Conservation (phyloP, 192 early-diverging fungal species). For the Rhizophagus prolifer region DNA sequence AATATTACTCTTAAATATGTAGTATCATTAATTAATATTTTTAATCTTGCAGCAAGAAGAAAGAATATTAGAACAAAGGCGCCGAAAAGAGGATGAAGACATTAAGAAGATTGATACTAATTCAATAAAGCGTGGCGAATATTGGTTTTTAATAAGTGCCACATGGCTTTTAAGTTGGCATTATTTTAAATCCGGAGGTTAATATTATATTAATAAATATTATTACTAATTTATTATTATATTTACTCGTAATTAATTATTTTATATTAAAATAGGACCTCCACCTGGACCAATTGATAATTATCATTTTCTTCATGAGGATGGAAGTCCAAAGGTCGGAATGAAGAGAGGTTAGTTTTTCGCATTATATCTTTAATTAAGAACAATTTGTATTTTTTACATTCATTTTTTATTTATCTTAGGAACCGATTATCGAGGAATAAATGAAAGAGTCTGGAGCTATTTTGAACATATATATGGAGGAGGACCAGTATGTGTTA, state of each 20-base stretch:
- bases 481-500: constrained; percentile 42
- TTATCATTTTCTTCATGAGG: constrained; percentile 39
- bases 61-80: constrained; percentile 33
- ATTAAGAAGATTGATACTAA: constrained; percentile 37
- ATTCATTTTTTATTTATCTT: not conserved
- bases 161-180: constrained; percentile 44
- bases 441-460: constrained; percentile 38
- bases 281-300: constrained; percentile 41
- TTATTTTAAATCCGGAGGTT: constrained; percentile 44
- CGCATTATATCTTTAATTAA: not conserved
- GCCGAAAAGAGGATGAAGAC: constrained; percentile 37
- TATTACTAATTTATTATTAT: not conserved
- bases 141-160: constrained; percentile 45
- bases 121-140: constrained; percentile 34
- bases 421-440: constrained; percentile 43
- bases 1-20: not conserved
- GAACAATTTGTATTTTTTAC: not conserved
- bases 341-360: constrained; percentile 40
- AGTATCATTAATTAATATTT: not conserved
- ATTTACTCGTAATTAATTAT: not conserved
- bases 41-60: constrained; percentile 34
- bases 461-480: constrained; percentile 42
- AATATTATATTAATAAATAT: not conserved
- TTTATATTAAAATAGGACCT: constrained; percentile 24
- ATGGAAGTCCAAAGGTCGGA: constrained; percentile 40